Conservation (phyloP, 768 basidiomycete genomes). For the Asterophora parasitica region DNA sequence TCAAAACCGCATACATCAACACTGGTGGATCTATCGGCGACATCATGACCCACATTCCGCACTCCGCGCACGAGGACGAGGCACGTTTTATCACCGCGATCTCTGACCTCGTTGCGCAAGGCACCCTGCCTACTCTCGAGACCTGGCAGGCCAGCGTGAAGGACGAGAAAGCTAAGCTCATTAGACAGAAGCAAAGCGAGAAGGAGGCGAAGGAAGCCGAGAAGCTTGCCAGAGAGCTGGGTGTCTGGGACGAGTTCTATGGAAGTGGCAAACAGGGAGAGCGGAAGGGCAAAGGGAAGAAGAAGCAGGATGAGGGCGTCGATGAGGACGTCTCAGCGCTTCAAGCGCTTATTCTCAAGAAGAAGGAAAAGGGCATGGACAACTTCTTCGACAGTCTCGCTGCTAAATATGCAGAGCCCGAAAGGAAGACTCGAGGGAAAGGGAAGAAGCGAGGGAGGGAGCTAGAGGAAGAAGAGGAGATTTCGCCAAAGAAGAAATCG, state of each 20-base stretch:
- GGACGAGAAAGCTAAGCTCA: slow-evolving; percentile 75
- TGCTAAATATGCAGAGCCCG: slow-evolving; percentile 61
- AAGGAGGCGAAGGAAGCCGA: slow-evolving; percentile 87
- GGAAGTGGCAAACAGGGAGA: slow-evolving; percentile 66
- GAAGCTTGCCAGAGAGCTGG: slow-evolving; percentile 76
- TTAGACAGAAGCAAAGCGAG: slow-evolving; percentile 66
- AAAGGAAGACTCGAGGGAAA: slow-evolving; percentile 43
- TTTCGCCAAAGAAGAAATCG: slow-evolving; percentile 48
- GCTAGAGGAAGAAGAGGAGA: slow-evolving; percentile 38
- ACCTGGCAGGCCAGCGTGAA: slow-evolving; percentile 68
- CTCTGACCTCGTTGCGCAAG: slow-evolving; percentile 58
- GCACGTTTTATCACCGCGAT: slow-evolving; percentile 71
- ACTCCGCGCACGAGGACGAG: slow-evolving; percentile 82
- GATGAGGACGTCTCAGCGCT: slow-evolving; percentile 66
- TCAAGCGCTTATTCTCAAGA: slow-evolving; percentile 78
- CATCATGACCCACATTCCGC: slow-evolving; percentile 84
- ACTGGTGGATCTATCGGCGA: slow-evolving; percentile 70
- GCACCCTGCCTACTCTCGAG: slow-evolving; percentile 48
- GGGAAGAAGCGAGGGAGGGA: slow-evolving; percentile 51
- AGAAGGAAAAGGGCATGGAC: slow-evolving; percentile 60
- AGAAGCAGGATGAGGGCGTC: slow-evolving; percentile 37
- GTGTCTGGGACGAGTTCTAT: slow-evolving; percentile 94
- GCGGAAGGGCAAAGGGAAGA: slow-evolving; percentile 51
- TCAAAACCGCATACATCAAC: slow-evolving; percentile 69
- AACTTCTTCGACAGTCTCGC: slow-evolving; percentile 73